These are phyloP conservation scores for Moniliella sp. DNA, from an alignment of 1,284 basidiomycete genomes.

Conservation along the genomic window DNA sequence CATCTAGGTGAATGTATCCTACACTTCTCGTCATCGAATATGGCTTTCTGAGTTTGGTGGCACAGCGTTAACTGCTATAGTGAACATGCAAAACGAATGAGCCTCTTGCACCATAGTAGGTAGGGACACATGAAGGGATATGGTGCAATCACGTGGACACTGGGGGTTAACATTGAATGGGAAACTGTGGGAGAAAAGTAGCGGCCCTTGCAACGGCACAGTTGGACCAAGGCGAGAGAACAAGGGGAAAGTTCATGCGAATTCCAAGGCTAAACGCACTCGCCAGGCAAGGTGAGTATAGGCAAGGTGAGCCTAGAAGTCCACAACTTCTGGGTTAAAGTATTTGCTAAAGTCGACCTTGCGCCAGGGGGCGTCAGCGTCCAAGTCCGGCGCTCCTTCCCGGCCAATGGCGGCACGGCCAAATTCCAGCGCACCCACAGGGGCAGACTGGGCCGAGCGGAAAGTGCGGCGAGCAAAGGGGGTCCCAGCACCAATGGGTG, in stretches of 20 bases:
- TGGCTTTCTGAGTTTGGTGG: too few relatives aligned
- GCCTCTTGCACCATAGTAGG: too few relatives aligned
- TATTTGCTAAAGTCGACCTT: conserved; percentile 25
- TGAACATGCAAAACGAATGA: too few relatives aligned
- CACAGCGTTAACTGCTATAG: too few relatives aligned
- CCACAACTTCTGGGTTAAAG: conserved; percentile 23
- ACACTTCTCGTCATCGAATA: too few relatives aligned
- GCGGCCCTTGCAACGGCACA: conserved; percentile 15
- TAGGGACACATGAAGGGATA: too few relatives aligned
- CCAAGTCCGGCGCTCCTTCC: not conserved
- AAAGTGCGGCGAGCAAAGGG: conserved; percentile 11
- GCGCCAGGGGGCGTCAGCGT: conserved; percentile 2
- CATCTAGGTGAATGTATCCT: not conserved
- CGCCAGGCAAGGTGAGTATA: conserved; percentile 27
- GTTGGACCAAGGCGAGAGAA: too few relatives aligned
- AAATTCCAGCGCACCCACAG: too few relatives aligned
- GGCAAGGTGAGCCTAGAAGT: conserved; percentile 11
- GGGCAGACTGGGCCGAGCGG: too few relatives aligned
- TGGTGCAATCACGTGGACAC: not conserved
- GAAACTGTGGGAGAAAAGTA: conserved; percentile 31
- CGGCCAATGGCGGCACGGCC: conserved; percentile 3
- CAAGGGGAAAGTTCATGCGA: too few relatives aligned
- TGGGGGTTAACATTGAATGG: conserved; percentile 27
- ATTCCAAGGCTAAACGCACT: conserved; percentile 26
- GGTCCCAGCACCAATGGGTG: conserved; percentile 11